phyloP scores from a whole-genome alignment of 768 basidiomycete species.

The Pholiota microspora region DNA sequence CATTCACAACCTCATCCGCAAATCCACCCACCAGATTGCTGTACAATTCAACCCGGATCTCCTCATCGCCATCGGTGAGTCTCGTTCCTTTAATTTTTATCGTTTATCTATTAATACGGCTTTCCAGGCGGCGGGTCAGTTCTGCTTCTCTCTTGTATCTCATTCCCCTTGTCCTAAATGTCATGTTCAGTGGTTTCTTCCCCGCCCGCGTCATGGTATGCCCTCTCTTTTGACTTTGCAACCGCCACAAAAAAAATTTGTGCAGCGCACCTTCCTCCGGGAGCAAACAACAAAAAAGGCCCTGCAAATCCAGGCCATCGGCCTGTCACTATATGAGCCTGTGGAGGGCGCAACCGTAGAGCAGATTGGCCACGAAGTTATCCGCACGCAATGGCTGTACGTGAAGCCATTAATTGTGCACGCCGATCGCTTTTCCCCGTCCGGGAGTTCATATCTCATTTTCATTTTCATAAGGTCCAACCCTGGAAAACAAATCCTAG shows the following conservation, averaged over 20 bases:
- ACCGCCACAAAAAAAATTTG: neutral
- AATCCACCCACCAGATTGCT: conserved; percentile 64
- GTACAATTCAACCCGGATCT: conserved; percentile 82
- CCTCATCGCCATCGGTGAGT: conserved; percentile 77
- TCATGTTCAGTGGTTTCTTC: conserved; percentile 76
- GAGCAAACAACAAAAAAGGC: conserved; percentile 66
- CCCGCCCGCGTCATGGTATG: conserved; percentile 86
- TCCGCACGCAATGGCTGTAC: conserved; percentile 96
- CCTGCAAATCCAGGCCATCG: conserved; percentile 94
- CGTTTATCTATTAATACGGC: conserved; percentile 11
- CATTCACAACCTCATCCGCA: conserved; percentile 84
- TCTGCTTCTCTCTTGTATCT: conserved; percentile 9
- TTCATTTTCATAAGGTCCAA: conserved; percentile 40
- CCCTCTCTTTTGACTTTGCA: neutral
- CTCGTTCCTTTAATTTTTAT: neutral
- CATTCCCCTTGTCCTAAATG: conserved; percentile 13
- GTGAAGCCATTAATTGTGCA: conserved; percentile 28
- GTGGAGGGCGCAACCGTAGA: conserved; percentile 73
- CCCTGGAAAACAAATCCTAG: conserved; percentile 68
- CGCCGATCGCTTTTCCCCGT: no score
- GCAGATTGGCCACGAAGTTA: conserved; percentile 78
- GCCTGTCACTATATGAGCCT: conserved; percentile 92
- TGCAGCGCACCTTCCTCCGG: conserved; percentile 82
- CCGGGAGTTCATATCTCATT: neutral
- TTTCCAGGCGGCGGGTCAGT: conserved; percentile 78